Evolutionary conservation across 257 asterid genomes (phyloP), one percentile per base, ranked within the genome.

Genomic region (Nicotiana noctiflora): DNA sequence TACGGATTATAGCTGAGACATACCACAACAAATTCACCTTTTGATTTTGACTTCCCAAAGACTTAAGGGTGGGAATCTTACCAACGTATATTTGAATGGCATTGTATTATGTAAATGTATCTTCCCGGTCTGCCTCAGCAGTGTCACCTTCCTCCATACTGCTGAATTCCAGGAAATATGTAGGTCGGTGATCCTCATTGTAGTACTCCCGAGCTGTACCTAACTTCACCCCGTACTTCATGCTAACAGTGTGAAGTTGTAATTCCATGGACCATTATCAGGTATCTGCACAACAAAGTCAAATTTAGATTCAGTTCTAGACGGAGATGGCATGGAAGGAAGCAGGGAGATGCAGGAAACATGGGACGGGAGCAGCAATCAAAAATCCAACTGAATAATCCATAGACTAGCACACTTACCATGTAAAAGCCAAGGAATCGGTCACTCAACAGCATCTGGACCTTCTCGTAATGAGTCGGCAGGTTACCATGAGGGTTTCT

Each of bases 371-470:
- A 13, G 55, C 55, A n/a, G 9, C 1, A 64, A 17, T 11, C 37
- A 12, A 18, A n/a, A 72, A 8, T 18, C 57, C 34, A 44, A n/a
- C 14, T 37, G 17, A 21, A 34, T 23, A 49, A 25, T 74, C 44
- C 7, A 4, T 23, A 65, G 75, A 8, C 51, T 49, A 17, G 62
- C 25, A 65, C 49, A 15, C 76, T 83, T 88, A 95, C 98, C 99
- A 96, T 96, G 91, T 96, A 96, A 83, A 96, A 96, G 60, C 99
- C 99, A 3, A 92, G 94, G 87, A 96, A 96, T 18, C 99, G 95
- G 75, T 96, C 99, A 87, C 99, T 96, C 74, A 96, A 66, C 19
- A 96, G 98, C 99, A 96, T 94, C 66, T 96, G 99, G 51, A 96
- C 99, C 85, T 96, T 96, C 91, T 96, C 99, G 37, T 94, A 96